Evolutionary conservation across 192 early-diverging fungal species (phyloP).

Genomic region (Coemansia sp.): DNA sequence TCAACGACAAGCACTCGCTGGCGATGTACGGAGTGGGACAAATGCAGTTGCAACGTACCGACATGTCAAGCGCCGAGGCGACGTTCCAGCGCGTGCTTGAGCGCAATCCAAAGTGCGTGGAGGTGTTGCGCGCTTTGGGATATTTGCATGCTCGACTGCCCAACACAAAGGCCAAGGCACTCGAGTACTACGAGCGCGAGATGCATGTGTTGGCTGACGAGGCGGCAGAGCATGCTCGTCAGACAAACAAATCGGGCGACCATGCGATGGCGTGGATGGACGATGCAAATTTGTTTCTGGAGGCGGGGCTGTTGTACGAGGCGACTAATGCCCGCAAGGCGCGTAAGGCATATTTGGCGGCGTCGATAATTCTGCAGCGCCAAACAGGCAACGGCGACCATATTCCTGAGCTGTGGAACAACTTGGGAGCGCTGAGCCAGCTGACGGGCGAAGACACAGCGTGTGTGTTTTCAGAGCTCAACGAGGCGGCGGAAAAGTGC

Average conservation of each 20-base stretch:
- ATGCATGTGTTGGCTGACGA: conserved; percentile 59
- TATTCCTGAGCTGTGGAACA: conserved; percentile 76
- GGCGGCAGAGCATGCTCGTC: conserved; percentile 51
- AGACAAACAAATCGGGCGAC: neutral
- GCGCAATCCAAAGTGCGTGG: conserved; percentile 63
- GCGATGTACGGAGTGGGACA: conserved; percentile 60
- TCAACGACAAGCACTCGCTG: no score
- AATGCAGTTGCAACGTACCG: conserved; percentile 59
- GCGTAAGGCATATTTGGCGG: conserved; percentile 44
- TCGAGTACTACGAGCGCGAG: conserved; percentile 66
- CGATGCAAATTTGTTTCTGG: conserved; percentile 60
- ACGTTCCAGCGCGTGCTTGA: conserved; percentile 63
- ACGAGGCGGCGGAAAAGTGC: conserved; percentile 17
- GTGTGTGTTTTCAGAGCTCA: conserved; percentile 12
- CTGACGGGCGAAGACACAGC: conserved; percentile 46
- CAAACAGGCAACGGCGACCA: conserved; percentile 34
- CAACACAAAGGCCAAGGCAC: conserved; percentile 65
- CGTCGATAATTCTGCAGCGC: conserved; percentile 26
- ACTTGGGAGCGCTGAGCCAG: conserved; percentile 80
- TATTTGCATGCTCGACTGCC: conserved; percentile 63
- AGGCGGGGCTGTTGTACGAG: conserved; percentile 68
- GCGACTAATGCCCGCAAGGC: conserved; percentile 54
- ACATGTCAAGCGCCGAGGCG: conserved; percentile 48
- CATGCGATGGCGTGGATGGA: conserved; percentile 16
- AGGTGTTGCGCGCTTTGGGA: conserved; percentile 62